Base-by-base conservation (phyloP, 176 grass and related monocot genomes). In the Eleusine indica region DNA sequence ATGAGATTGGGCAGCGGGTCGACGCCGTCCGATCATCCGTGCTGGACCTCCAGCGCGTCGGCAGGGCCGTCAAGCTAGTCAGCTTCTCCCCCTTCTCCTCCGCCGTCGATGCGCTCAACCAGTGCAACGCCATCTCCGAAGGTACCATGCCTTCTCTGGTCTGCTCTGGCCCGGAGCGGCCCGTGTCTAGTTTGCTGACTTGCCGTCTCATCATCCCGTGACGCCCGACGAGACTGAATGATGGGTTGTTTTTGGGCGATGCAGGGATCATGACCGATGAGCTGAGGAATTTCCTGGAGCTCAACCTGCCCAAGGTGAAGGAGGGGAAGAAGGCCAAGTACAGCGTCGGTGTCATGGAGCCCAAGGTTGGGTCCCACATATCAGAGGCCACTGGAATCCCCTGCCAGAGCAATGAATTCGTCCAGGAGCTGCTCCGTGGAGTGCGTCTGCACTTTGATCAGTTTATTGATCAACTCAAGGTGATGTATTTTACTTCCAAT, bases 121-220 rank as follows among this genome's bases (percentile, higher is more conserved):
- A 97, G 82, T 88, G 87, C 65, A 97, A 92, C 86, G 92, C 92
- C 32, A 43, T 97, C 65, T 91, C 92, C 18, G 94, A 97, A 89
- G 92, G 94, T 90, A 86, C 14, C 13, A 0, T 48, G 32, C 32
- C 32, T 14, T 41, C 11, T 44, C 32, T 29, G 42, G 17, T 12
- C 51, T 29, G 37, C 10, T 0, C 68, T 3, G 1, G 40, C 9
- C 32, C 28, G 7, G 66, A 49, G 28, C 22, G 19, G 15, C 35
- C 18, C 60, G 32, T 22, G 3, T 1, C 17, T 4, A 1, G 4
- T 44, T 41, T 41, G 40, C 40, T 43, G 41, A 7, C 3, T 35
- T 35, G 32, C 1, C 30, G 12, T 14, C 46, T n/a, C 3, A 2
- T 51, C 48, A 3, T 70, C 9, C 58, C 64, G 12, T 38, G 64